These are phyloP conservation scores for Plenodomus biglobosus DNA, from an alignment of 2,329 filamentous ascomycete genomes.

Conservation along the genomic window DNA sequence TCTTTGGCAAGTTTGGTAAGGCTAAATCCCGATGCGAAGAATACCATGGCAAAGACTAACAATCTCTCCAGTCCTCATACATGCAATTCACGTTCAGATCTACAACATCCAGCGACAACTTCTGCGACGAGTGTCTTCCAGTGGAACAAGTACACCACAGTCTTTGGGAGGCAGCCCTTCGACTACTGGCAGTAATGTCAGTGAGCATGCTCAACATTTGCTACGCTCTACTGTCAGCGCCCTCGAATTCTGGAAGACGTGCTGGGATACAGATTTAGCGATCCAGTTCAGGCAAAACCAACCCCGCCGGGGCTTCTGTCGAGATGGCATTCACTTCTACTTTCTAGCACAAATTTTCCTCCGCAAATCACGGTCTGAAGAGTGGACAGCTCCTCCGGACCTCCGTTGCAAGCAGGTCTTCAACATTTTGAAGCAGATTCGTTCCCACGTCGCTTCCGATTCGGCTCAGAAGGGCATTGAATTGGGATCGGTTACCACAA, in stretches of 20 bases:
- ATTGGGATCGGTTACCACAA: slow-evolving; percentile 67
- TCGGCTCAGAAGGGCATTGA: slow-evolving; percentile 67
- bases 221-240: slow-evolving; percentile 54
- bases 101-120: slow-evolving; percentile 54
- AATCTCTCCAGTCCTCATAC: slow-evolving; percentile 58
- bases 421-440: slow-evolving; percentile 61
- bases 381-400: slow-evolving; percentile 61
- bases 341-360: slow-evolving; percentile 69
- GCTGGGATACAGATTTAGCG: slow-evolving; percentile 70
- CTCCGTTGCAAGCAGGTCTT: slow-evolving; percentile 63
- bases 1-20: slow-evolving; percentile 67
- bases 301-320: slow-evolving; percentile 67
- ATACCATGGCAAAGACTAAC: slow-evolving; percentile 8
- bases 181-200: slow-evolving; percentile 48
- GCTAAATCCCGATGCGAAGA: not conserved
- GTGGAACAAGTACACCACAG: slow-evolving; percentile 58
- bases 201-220: slow-evolving; percentile 53
- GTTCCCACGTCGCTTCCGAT: slow-evolving; percentile 63
- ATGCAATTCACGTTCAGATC: slow-evolving; percentile 67
- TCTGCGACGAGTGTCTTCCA: slow-evolving; percentile 38
- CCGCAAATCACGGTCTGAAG: slow-evolving; percentile 57
- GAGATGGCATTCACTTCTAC: slow-evolving; percentile 72
- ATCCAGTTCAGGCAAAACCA: slow-evolving; percentile 66
- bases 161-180: slow-evolving; percentile 54
- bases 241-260: slow-evolving; percentile 70